Conservation (phyloP, 176 grass and related monocot genomes). For the Sorghum bicolor region Sorghum_bicolor_NCBIv3 NC_012875.2:43112501-43113000, state of each 20-base stretch:
- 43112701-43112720: constrained; percentile 7
- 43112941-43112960: constrained; percentile 16
- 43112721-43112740: too few species aligned
- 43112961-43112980: not conserved
- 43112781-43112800: not conserved
- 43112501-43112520: too few species aligned
- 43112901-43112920: constrained; percentile 11
- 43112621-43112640: not conserved
- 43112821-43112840: not conserved
- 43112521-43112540: too few species aligned
- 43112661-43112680: not conserved
- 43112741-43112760: not conserved
- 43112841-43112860: constrained; percentile 7
- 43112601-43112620: not conserved
- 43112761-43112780: not conserved
- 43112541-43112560: too few species aligned
- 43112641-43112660: not conserved
- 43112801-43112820: not conserved
- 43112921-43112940: not conserved
- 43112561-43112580: too few species aligned
- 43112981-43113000: not conserved
- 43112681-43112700: not conserved
- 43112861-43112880: not conserved
- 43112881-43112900: not conserved
- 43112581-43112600: too few species aligned